Evolutionary conservation across 2,329 filamentous ascomycete genomes (phyloP).

Genomic region (Elsinoe batatas): DNA sequence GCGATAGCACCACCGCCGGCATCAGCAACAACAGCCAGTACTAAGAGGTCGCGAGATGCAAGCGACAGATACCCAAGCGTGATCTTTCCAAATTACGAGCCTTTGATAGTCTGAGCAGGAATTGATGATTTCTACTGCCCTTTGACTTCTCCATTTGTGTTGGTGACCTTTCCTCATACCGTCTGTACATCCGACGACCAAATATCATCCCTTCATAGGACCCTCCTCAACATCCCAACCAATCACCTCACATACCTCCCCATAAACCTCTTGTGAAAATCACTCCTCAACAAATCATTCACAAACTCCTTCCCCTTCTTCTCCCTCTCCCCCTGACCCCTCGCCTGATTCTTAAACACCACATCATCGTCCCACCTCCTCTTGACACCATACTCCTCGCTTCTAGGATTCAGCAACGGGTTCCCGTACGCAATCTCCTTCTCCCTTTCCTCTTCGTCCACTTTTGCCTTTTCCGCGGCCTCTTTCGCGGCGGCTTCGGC

Average conservation of each 20-base stretch:
- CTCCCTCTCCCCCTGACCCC: conserved; percentile 82
- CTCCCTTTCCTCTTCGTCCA: conserved; percentile 75
- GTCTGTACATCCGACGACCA: no score
- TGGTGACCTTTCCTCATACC: no score
- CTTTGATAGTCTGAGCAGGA: not conserved
- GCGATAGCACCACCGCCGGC: not conserved
- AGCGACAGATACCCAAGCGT: not conserved
- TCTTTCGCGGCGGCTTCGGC: conserved; percentile 71
- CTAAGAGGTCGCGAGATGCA: not conserved
- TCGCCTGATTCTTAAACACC: conserved; percentile 96
- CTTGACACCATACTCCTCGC: conserved; percentile 74
- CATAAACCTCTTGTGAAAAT: conserved; percentile 99
- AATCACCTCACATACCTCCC: conserved; percentile 30
- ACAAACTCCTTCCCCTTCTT: conserved; percentile 70
- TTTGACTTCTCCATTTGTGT: not conserved
- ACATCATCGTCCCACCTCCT: conserved; percentile 96
- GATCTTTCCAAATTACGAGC: not conserved
- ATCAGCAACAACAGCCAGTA: not conserved
- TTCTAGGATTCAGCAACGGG: conserved; percentile 70
- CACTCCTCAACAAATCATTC: conserved; percentile 85
- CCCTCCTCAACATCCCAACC: not conserved
- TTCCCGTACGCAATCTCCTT: conserved; percentile 86
- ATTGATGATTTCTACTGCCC: not conserved
- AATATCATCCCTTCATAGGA: no score
- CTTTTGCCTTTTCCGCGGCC: conserved; percentile 69